phyloP scores from a whole-genome alignment of 257 asterid genomes.

The Solanum peruvianum region DNA sequence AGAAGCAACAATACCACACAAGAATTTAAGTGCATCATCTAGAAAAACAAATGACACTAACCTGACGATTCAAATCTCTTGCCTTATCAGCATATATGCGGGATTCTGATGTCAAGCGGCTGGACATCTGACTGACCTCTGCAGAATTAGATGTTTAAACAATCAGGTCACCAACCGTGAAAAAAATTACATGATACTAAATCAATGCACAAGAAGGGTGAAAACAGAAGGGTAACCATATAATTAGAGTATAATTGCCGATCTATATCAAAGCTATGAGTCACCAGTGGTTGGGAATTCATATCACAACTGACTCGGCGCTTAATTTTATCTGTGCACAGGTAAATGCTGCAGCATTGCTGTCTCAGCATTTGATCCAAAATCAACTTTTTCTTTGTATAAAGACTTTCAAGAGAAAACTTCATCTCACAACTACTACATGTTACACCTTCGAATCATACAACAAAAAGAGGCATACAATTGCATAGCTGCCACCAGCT shows the following conservation, averaged over 20 bases:
- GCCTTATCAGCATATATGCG: conserved; percentile 86
- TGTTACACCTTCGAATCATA: neutral
- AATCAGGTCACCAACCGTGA: neutral
- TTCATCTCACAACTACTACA: neutral
- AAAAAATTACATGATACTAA: neutral
- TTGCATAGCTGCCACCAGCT: neutral
- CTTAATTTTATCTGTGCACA: neutral
- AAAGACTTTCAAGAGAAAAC: neutral
- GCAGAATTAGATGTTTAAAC: conserved; percentile 11
- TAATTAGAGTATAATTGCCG: neutral
- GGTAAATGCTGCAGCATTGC: neutral
- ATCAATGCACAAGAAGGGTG: neutral
- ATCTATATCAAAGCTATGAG: neutral
- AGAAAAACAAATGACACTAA: conserved; percentile 9
- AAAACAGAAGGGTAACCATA: neutral
- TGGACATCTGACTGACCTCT: conserved; percentile 88
- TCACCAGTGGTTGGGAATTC: neutral
- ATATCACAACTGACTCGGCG: neutral
- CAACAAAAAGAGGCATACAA: neutral
- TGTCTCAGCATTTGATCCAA: neutral
- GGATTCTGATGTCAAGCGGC: conserved; percentile 87
- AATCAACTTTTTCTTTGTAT: neutral
- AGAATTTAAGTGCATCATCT: neutral
- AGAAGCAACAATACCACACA: neutral
- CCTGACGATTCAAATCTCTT: conserved; percentile 93